Evolutionary conservation across 768 basidiomycete genomes (phyloP), one percentile per base, ranked within the genome.

Genomic region (Mycena filopes): DNA sequence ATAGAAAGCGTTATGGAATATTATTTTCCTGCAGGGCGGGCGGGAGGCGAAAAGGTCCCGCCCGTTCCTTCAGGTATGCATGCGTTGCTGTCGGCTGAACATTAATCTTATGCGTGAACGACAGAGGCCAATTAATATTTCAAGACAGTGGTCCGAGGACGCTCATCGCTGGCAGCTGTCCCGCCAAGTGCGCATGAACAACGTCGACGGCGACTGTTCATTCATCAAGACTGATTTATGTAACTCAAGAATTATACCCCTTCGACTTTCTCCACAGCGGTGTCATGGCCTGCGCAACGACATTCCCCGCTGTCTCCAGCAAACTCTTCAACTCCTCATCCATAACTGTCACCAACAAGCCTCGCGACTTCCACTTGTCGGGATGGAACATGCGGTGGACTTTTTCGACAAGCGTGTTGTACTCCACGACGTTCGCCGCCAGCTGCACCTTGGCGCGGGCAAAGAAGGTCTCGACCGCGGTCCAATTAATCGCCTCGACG

Each of bases 341-440:
- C 60, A 70, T 71, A 56, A 84, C 80, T 36, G 79, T 81, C 28
- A 73, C 65, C 71, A 87, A 78, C 46, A 87, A 67, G 31, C 82
- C 79, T 16, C 87, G 77, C 15, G 85, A 79, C 38, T 82, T 76
- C 88, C 86, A 89, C 56, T 83, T 79, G 71, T 88, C 87, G 1
- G 86, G 87, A 65, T 87, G 89, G 70, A 87, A 89, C 65, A 85
- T 71, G 28, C 82, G 78, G 70, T 89, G 82, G 60, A 81, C 82
- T 70, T 80, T 84, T 75, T 86, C 80, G 3, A 88, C 79, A 55
- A 88, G 80, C 2, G 67, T 72, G 64, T 79, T 80, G 74, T 84
- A 86, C 53, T 84, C 82, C 66, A 80, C 78, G 26, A 65, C 20
- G 16, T 80, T 78, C 38, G 77, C 75, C 25, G 49, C 31, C 43